phyloP scores from a whole-genome alignment of 768 basidiomycete species.

The Termitomyces heimii region DNA sequence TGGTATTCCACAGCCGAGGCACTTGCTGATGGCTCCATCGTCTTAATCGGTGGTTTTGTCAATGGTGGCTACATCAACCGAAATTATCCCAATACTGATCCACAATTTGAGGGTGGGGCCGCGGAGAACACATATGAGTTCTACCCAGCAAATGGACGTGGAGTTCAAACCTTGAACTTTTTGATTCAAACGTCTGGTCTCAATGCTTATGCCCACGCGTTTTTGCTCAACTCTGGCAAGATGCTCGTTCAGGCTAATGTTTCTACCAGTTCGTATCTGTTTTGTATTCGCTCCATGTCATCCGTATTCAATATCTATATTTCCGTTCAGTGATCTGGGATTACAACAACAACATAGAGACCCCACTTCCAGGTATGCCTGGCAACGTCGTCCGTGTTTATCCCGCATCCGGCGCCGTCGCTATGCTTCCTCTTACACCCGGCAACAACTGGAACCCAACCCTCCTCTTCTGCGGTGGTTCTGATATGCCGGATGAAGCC shows the following conservation, averaged over 20 bases:
- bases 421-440: slow-evolving; percentile 89
- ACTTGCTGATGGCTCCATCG: slow-evolving; percentile 70
- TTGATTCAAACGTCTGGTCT: slow-evolving; percentile 69
- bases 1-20: slow-evolving; percentile 81
- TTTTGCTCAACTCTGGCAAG: slow-evolving; percentile 69
- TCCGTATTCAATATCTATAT: not conserved
- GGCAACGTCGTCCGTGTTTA: slow-evolving; percentile 73
- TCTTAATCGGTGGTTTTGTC: slow-evolving; percentile 77
- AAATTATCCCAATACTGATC: slow-evolving; percentile 69
- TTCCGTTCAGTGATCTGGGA: slow-evolving; percentile 40
- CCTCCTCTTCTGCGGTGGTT: slow-evolving; percentile 88
- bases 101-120: slow-evolving; percentile 57
- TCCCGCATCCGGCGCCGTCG: slow-evolving; percentile 82
- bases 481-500: slow-evolving; percentile 62
- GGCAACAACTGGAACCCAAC: slow-evolving; percentile 85
- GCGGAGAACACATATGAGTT: slow-evolving; percentile 85
- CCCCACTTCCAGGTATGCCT: slow-evolving; percentile 68
- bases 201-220: slow-evolving; percentile 73
- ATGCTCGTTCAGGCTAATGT: slow-evolving; percentile 81
- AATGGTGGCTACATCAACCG: slow-evolving; percentile 78
- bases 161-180: slow-evolving; percentile 58
- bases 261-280: slow-evolving; percentile 54
- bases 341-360: slow-evolving; percentile 50
- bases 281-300: not conserved
- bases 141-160: slow-evolving; percentile 55